Conservation (phyloP, 306 rosid species). For the Pterocarpus santalinus region DNA sequence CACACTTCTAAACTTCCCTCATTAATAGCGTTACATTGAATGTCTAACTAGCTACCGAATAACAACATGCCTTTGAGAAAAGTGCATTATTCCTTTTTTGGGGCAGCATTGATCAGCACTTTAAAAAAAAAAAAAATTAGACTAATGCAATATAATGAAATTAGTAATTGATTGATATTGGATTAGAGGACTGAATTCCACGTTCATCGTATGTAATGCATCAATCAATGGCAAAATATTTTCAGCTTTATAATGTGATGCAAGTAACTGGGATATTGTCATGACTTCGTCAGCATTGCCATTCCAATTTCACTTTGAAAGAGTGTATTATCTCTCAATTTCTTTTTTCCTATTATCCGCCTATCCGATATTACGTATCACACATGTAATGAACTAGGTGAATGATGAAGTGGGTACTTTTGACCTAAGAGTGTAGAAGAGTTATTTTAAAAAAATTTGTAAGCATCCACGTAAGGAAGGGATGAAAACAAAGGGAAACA, state of each 20-base stretch:
- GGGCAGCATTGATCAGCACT: not conserved
- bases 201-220: not conserved
- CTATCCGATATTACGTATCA: slow-evolving; percentile 18
- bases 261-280: not conserved
- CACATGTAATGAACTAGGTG: slow-evolving; percentile 12
- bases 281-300: not conserved
- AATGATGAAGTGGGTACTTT: not conserved
- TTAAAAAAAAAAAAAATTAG: no score
- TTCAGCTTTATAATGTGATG: not conserved
- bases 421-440: not conserved
- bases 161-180: not conserved
- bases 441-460: not conserved
- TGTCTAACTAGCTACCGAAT: not conserved
- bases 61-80: not conserved
- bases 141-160: not conserved
- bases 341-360: not conserved
- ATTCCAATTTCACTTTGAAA: not conserved
- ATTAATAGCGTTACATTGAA: not conserved
- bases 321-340: not conserved
- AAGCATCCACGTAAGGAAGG: not conserved
- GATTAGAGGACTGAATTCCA: not conserved
- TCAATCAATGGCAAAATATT: not conserved
- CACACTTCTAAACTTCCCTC: slow-evolving; percentile 12
- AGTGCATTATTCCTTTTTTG: not conserved
- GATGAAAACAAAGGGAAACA: not conserved